Evolutionary conservation across 2,329 filamentous ascomycete genomes (phyloP).

Genomic region (Penicillium thymicola): DNA sequence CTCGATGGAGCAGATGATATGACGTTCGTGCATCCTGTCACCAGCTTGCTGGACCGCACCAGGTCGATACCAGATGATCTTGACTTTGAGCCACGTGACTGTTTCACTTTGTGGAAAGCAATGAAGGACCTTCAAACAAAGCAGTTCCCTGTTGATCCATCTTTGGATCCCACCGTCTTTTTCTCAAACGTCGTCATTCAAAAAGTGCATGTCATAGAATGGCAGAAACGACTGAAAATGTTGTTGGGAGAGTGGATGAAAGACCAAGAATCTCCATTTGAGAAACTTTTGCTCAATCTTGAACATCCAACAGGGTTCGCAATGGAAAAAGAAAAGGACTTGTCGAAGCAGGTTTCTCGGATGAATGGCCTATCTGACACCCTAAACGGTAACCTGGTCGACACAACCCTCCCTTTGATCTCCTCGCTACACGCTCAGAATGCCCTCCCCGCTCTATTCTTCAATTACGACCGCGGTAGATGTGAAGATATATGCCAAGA

Average conservation of each 20-base stretch:
- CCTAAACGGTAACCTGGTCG: conserved; percentile 30
- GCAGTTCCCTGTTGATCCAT: conserved; percentile 46
- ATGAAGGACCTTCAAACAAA: conserved; percentile 59
- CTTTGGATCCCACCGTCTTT: conserved; percentile 27
- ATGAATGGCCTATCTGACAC: background rate
- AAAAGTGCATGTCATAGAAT: conserved; percentile 64
- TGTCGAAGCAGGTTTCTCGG: background rate
- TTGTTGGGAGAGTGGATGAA: conserved; percentile 60
- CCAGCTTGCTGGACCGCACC: conserved; percentile 58
- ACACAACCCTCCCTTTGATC: conserved; percentile 50
- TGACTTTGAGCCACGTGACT: conserved; percentile 68
- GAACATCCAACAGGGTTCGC: background rate
- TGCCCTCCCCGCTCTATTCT: conserved; percentile 70
- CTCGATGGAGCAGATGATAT: conserved; percentile 52
- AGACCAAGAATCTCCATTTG: conserved; percentile 52
- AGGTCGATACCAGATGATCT: conserved; percentile 66
- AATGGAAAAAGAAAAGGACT: background rate
- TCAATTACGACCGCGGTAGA: conserved; percentile 67
- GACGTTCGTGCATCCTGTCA: conserved; percentile 63
- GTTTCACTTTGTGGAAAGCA: conserved; percentile 60
- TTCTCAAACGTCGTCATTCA: conserved; percentile 52
- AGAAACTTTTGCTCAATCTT: conserved; percentile 51
- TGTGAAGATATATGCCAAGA: conserved; percentile 60
- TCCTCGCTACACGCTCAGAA: conserved; percentile 55
- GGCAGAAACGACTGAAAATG: conserved; percentile 61